A percentile compares a stretch with the other conserved stretches of the same genome.
These are phyloP conservation scores for Pestalotiopsis fici DNA, from an alignment of 2,329 filamentous ascomycete genomes.

Conservation along the genomic window DNA sequence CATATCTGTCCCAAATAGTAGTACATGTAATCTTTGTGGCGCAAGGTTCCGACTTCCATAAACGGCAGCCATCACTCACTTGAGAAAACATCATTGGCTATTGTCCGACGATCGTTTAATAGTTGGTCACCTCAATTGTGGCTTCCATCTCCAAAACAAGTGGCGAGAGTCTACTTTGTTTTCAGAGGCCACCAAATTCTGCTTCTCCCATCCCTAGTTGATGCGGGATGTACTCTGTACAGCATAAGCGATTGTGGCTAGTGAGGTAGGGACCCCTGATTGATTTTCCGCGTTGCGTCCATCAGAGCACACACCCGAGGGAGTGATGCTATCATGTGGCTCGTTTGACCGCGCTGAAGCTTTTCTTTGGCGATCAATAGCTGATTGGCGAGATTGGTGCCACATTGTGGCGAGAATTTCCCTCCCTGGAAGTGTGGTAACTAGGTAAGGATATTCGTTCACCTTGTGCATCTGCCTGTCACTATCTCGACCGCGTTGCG, in stretches of 20 bases:
- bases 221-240: neutral
- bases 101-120: neutral
- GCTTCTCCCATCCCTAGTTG: neutral
- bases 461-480: no score
- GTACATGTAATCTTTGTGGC: conserved; percentile 1
- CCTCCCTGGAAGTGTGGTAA: no score
- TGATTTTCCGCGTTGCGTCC: neutral
- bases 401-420: neutral
- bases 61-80: neutral
- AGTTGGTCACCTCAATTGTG: conserved; percentile 5
- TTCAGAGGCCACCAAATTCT: neutral
- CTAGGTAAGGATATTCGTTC: neutral
- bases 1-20: neutral
- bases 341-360: neutral
- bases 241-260: conserved; percentile 5
- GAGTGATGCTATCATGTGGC: conserved; percentile 8
- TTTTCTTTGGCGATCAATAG: neutral
- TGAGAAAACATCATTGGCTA: conserved; percentile 6
- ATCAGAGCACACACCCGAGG: neutral
- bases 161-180: conserved; percentile 2
- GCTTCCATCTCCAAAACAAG: neutral
- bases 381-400: neutral
- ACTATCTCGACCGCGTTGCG: neutral
- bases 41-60: conserved; percentile 8
- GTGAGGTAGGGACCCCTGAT: neutral